Conservation (phyloP, 257 asterid species). For the Solanum bukasovii region DNA sequence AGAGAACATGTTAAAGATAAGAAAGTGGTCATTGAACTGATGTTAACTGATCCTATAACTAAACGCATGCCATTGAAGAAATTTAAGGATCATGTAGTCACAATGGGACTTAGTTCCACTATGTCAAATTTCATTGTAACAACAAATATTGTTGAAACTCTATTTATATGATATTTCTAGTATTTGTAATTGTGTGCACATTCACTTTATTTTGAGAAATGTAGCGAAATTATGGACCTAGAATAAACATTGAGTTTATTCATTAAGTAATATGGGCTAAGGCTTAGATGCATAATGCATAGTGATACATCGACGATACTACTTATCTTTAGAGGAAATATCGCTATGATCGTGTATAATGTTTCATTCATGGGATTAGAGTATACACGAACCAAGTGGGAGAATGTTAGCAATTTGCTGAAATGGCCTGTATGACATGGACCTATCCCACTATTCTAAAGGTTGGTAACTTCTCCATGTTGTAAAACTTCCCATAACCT, state of each 20-base stretch:
- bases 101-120: neutral
- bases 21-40: neutral
- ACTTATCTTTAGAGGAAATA: neutral
- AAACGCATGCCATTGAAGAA: neutral
- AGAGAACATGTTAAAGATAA: neutral
- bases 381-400: neutral
- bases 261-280: neutral
- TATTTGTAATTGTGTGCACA: neutral
- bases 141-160: neutral
- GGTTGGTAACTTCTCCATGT: neutral
- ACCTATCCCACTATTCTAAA: neutral
- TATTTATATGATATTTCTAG: neutral
- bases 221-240: neutral
- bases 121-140: neutral
- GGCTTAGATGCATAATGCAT: neutral
- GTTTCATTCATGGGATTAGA: neutral
- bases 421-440: neutral
- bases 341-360: neutral
- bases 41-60: neutral
- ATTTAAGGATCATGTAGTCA: neutral
- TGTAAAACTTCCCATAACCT: neutral
- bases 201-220: neutral
- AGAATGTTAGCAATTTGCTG: neutral
- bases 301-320: neutral
- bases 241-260: neutral